Evolutionary conservation across 495 filamentous ascomycete genomes (phyloP).

Genomic region (Neurospora tetrasperma): DNA sequence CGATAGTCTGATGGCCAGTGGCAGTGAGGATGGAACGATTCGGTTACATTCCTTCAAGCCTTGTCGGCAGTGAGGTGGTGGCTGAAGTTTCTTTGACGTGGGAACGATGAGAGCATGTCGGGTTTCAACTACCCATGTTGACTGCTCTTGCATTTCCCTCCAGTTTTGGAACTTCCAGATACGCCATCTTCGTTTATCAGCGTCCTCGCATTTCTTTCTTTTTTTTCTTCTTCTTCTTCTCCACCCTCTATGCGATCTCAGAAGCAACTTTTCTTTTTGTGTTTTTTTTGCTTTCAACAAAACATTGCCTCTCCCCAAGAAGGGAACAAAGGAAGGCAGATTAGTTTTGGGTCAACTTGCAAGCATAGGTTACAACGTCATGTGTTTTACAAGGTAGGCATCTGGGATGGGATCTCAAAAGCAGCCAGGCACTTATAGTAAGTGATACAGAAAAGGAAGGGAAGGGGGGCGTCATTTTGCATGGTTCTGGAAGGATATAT

Average conservation of each 20-base stretch:
- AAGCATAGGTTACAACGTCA: neutral
- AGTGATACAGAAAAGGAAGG: neutral
- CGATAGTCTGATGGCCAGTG: slow-evolving; percentile 77
- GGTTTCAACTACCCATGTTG: slow-evolving; percentile 1
- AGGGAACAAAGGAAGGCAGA: neutral
- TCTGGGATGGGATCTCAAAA: neutral
- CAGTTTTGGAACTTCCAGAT: neutral
- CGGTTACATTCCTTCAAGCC: slow-evolving; percentile 72
- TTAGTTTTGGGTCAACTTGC: neutral
- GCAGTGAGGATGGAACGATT: slow-evolving; percentile 86
- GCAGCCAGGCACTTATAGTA: neutral
- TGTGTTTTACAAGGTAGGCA: slow-evolving; percentile 1
- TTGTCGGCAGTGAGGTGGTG: slow-evolving; percentile 17
- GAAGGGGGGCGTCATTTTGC: neutral
- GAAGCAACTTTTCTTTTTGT: neutral
- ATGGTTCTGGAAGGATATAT: neutral
- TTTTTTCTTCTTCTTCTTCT: too few species aligned
- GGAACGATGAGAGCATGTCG: slow-evolving; percentile 24
- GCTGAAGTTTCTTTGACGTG: slow-evolving; percentile 22
- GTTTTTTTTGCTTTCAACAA: neutral
- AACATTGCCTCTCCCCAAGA: neutral
- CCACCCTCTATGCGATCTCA: neutral
- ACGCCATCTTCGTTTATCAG: neutral
- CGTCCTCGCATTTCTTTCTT: too few species aligned
- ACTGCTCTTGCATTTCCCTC: neutral